Percentiles rank a stretch among this genome's conserved stretches.
Evolutionary conservation across 192 early-diverging fungal species (phyloP).

Genomic region (Diversispora epigaea): DNA sequence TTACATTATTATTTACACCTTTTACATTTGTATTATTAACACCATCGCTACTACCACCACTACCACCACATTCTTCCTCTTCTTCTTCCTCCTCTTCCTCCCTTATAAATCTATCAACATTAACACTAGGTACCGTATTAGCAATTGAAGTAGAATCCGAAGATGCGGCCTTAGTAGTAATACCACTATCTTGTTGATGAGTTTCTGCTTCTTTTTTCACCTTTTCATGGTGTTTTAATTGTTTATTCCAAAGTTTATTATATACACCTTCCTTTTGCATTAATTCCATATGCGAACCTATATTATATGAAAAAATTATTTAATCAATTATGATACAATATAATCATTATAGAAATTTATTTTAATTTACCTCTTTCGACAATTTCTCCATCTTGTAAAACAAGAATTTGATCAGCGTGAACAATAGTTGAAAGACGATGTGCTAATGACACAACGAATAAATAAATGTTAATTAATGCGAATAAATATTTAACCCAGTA

Average conservation of each 20-base stretch:
- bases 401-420: slow-evolving; percentile 75
- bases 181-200: background rate
- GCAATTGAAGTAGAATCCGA: background rate
- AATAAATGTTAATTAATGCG: slow-evolving; percentile 69
- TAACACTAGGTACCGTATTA: background rate
- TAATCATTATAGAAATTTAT: slow-evolving; percentile 34
- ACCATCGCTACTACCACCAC: background rate
- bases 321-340: background rate
- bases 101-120: background rate
- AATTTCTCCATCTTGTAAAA: slow-evolving; percentile 69
- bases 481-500: too few species aligned
- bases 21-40: background rate
- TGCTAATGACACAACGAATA: slow-evolving; percentile 44
- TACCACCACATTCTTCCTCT: background rate
- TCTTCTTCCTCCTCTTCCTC: background rate
- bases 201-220: slow-evolving; percentile 18
- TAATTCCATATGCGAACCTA: slow-evolving; percentile 58
- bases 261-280: slow-evolving; percentile 60
- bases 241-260: slow-evolving; percentile 71
- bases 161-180: background rate
- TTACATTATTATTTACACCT: background rate
- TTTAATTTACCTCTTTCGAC: slow-evolving; percentile 61
- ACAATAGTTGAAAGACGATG: slow-evolving; percentile 77
- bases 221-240: slow-evolving; percentile 37
- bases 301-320: background rate